Conservation (phyloP, 192 early-diverging fungal genomes). For the Backusella australiensis region DNA sequence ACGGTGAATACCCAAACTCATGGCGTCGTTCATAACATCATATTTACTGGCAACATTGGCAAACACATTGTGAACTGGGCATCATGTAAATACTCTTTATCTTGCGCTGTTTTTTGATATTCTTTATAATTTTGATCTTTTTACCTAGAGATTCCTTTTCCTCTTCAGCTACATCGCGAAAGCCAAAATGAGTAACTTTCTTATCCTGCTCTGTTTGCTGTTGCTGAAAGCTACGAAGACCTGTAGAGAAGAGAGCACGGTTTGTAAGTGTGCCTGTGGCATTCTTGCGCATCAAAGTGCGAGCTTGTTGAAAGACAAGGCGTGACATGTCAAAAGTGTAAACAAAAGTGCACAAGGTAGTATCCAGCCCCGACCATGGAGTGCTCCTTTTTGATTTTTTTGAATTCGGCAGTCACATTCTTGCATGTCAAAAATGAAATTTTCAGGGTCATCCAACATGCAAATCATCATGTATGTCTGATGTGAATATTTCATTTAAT, state of each 20-base stretch:
- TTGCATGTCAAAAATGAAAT: too few relatives aligned
- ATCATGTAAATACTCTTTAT: neutral
- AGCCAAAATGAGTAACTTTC: constrained; percentile 89
- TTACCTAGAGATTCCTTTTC: constrained; percentile 86
- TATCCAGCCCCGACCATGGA: neutral
- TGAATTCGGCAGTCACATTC: neutral
- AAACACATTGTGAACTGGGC: constrained; percentile 83
- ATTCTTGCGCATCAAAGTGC: neutral
- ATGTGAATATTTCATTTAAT: too few relatives aligned
- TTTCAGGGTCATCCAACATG: too few relatives aligned
- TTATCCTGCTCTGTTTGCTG: neutral
- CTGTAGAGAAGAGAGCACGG: constrained; percentile 4
- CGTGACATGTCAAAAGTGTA: constrained; percentile 13
- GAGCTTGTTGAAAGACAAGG: constrained; percentile 4
- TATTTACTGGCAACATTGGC: constrained; percentile 94
- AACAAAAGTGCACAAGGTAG: neutral
- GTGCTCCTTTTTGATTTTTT: neutral
- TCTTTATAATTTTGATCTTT: neutral
- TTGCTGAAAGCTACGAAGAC: neutral
- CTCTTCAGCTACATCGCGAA: constrained; percentile 78
- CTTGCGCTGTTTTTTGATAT: neutral
- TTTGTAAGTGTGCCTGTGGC: neutral
- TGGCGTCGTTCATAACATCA: constrained; percentile 98
- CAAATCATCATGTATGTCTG: too few relatives aligned
- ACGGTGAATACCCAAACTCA: constrained; percentile 91